Evolutionary conservation across 2,329 filamentous ascomycete species (phyloP).

Genomic region (Aspergillus jensenii): DNA sequence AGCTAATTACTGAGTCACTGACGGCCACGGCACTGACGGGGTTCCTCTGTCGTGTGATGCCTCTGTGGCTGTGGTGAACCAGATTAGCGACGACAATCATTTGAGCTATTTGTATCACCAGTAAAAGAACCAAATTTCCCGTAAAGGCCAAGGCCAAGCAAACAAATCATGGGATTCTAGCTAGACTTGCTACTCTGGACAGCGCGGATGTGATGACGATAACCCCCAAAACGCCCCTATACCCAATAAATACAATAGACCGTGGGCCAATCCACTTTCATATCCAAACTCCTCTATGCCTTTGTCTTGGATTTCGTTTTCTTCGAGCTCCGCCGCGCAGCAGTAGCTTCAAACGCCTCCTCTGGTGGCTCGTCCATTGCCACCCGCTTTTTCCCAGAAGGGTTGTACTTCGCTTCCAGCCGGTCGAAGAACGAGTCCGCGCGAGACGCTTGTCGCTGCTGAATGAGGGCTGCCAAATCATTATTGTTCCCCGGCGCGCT

Average conservation of each 20-base stretch:
- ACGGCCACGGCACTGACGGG: not conserved
- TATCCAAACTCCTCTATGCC: not conserved
- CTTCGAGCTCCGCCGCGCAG: constrained; percentile 40
- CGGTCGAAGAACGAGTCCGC: constrained; percentile 65
- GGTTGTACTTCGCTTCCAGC: constrained; percentile 72
- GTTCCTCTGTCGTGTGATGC: constrained; percentile 6
- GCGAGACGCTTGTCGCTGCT: constrained; percentile 66
- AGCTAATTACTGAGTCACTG: not conserved
- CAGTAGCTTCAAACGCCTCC: constrained; percentile 55
- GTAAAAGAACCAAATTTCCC: not conserved
- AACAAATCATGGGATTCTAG: not conserved
- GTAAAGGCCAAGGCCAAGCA: not conserved
- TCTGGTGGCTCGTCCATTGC: constrained; percentile 59
- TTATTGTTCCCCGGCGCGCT: constrained; percentile 35
- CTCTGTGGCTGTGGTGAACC: constrained; percentile 4
- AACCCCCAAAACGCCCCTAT: not conserved
- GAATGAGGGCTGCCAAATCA: constrained; percentile 71
- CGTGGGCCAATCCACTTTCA: not conserved
- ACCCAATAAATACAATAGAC: not conserved
- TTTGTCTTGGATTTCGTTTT: constrained; percentile 33
- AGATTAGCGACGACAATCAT: not conserved
- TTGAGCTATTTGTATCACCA: constrained; percentile 13
- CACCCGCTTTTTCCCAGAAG: constrained; percentile 46
- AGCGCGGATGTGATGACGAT: not conserved
- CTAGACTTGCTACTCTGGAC: not conserved